A percentile compares a stretch with the other conserved stretches of the same genome.
Conservation (phyloP, 371 early-diverging fungal species). For the Mucor piriformis region DNA sequence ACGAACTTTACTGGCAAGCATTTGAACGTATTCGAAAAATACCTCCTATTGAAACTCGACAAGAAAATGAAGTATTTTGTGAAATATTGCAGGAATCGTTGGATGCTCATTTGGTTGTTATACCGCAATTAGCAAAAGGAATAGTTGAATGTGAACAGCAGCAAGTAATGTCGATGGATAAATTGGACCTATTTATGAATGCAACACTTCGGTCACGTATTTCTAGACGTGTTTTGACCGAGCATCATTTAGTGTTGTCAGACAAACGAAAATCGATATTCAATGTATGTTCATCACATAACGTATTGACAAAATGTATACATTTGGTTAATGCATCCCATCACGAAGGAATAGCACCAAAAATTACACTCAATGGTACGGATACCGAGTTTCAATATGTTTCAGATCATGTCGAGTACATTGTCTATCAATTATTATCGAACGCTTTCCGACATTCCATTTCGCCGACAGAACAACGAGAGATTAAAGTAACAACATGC, state of each 20-base stretch:
- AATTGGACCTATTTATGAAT: slow-evolving; percentile 79
- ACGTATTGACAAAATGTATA: slow-evolving; percentile 64
- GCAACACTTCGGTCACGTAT: slow-evolving; percentile 78
- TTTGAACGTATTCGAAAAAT: slow-evolving; percentile 75
- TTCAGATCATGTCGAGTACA: slow-evolving; percentile 87
- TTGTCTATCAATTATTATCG: slow-evolving; percentile 79
- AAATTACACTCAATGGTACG: slow-evolving; percentile 16
- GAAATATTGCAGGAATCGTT: slow-evolving; percentile 62
- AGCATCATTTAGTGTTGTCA: slow-evolving; percentile 79
- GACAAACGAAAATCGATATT: slow-evolving; percentile 48
- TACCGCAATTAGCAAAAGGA: slow-evolving; percentile 82
- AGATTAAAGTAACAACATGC: slow-evolving; percentile 73
- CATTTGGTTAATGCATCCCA: slow-evolving; percentile 36
- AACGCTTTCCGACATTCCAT: slow-evolving; percentile 65
- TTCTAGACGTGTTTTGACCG: slow-evolving; percentile 81
- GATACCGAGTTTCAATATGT: slow-evolving; percentile 78
- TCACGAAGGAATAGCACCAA: background rate
- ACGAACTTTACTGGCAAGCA: slow-evolving; percentile 81
- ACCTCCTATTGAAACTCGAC: slow-evolving; percentile 62
- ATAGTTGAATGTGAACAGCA: slow-evolving; percentile 73
- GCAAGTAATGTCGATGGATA: slow-evolving; percentile 47
- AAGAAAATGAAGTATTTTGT: slow-evolving; percentile 76
- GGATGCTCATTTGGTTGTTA: slow-evolving; percentile 73
- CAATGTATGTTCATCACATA: slow-evolving; percentile 60
- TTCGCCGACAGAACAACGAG: slow-evolving; percentile 28